Evolutionary conservation across 805 yeast species (phyloP), one percentile per base, ranked within the genome.

Genomic region (Metschnikowia gelsemii): DNA sequence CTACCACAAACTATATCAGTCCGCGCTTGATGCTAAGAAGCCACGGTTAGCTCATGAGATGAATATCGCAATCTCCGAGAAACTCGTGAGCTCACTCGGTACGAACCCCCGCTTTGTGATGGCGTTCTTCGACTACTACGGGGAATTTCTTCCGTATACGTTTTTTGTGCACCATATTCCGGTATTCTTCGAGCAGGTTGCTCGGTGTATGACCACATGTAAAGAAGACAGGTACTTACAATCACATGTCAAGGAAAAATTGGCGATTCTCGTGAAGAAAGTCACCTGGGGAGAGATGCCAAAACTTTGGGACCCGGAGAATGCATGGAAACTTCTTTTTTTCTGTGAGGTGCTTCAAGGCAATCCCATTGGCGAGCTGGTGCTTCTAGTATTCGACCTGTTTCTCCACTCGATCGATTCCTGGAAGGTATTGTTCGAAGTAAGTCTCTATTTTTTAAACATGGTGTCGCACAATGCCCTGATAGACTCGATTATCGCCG

Each of bases 281-380:
- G 37, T 42, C 13, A 29, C 38, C 11, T 42, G 46, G 46, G 42
- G 46, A 17, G 44, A 41, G 8, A 16, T 19, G 3, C 32, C 35
- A 17, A 22, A 19, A 5, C 26, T 34, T 7, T 29, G 40, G 46
- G 40, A 39, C 9, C 27, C 18, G 8, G 44, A 38, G n/a, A 30
- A 33, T 16, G 31, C 46, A 8, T 46, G 50, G 50, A 46, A 46
- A 22, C 41, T 46, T 13, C 30, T 29, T 8, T 46, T 46, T 17
- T 40, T 40, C 33, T 33, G 45, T 27, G 45, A 43, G 9, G 38
- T 43, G 2, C 41, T 43, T 8, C 33, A 30, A 20, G 42, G 39
- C 2, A 37, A 31, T 3, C 50, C 45, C 8, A 19, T 40, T n/a
- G 26, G 22, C 5, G 50, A 46, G 16, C 28, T 33, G 21, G 37